Evolutionary conservation across 805 yeast genomes (phyloP), one percentile per base, ranked within the genome.

Genomic region (Candida morakotiae): DNA sequence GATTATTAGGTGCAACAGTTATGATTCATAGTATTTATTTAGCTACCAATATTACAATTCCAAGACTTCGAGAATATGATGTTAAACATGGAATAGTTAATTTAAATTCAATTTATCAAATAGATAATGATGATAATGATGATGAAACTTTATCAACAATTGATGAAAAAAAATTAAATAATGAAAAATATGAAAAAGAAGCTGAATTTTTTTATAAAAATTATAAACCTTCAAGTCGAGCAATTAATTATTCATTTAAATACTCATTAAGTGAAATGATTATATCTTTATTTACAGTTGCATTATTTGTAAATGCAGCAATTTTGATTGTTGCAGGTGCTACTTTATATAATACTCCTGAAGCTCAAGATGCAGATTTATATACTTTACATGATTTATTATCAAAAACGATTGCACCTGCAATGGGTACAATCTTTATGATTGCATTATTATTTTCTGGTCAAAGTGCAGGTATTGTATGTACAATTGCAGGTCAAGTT

Each of bases 401-500:
- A 20, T 65, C 79, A 3, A 40, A 56, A 14, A 75, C 70, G 35
- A 65, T 89, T 27, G 83, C 95, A 0, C 78, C 82, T 2, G 78
- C 76, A 7, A 94, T 87, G 0, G 97, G 96, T 19, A 79, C 87
- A 1, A 60, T 87, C 0, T 89, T 89, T 62, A 87, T 87, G 73
- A 56, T 87, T 37, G 96, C 96, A 0, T 67, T 89, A 48, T 64
- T 89, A 27, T 75, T 85, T 41, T 82, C 93, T 40, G 96, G 96
- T 5, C 88, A 85, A 52, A 82, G 89, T 31, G 96, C 96, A 0
- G 95, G 96, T 34, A 79, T 89, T 29, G 89, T 88, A 2, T 88
- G 96, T 56, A 89, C 97, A 0, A 83, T 89, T 64, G 87, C 95
- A 0, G 96, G 96, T 8, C 95, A 89, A 59, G 80, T 89, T 48